phyloP scores from a whole-genome alignment of 108 stramenopile species.

The Bacterosira constricta region DNA sequence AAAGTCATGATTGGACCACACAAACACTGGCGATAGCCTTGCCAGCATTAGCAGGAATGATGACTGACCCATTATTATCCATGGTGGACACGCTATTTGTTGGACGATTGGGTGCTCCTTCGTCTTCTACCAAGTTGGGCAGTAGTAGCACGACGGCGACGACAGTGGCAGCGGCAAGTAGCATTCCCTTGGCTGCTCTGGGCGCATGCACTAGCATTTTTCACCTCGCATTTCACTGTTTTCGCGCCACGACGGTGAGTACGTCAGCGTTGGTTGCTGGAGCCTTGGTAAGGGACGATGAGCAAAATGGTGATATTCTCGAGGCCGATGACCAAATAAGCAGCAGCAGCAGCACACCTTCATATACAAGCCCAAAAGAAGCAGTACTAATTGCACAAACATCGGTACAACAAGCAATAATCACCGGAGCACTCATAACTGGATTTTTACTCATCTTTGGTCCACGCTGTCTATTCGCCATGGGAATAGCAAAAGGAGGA shows the following conservation, averaged over 20 bases:
- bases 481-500: slow-evolving; percentile 45
- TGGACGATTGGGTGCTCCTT: slow-evolving; percentile 41
- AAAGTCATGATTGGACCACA: slow-evolving; percentile 42
- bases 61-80: slow-evolving; percentile 66
- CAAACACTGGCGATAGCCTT: slow-evolving; percentile 56
- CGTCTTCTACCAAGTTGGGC: not conserved
- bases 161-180: slow-evolving; percentile 2
- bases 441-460: slow-evolving; percentile 26
- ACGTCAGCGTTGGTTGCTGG: slow-evolving; percentile 57
- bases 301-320: not conserved
- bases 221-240: slow-evolving; percentile 71
- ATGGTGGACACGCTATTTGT: slow-evolving; percentile 72
- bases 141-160: not conserved
- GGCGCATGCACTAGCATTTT: slow-evolving; percentile 77
- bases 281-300: slow-evolving; percentile 20
- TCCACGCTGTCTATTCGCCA: slow-evolving; percentile 37
- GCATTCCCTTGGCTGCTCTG: slow-evolving; percentile 58
- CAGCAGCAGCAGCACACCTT: not conserved
- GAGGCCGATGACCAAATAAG: not conserved
- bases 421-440: slow-evolving; percentile 40
- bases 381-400: slow-evolving; percentile 41
- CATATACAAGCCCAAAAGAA: slow-evolving; percentile 7
- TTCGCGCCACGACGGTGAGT: slow-evolving; percentile 58
- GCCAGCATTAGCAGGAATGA: slow-evolving; percentile 65
- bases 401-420: slow-evolving; percentile 39